Evolutionary conservation across 2,329 filamentous ascomycete species (phyloP).

Genomic region (Dryadomyces quercus-mongolicae): DNA sequence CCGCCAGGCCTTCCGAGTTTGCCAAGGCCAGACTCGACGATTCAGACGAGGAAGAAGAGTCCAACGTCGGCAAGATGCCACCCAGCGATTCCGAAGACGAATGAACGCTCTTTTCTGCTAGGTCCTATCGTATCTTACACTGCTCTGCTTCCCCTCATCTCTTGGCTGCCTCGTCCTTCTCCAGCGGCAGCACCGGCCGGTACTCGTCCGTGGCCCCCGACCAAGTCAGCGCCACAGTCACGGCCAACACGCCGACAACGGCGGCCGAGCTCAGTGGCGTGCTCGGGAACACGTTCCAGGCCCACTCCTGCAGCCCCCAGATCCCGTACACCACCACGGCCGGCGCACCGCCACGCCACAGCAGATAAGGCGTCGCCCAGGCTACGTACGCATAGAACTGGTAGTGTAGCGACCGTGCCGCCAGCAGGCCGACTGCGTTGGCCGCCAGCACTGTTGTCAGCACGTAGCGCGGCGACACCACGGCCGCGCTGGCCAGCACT

Average conservation of each 20-base stretch:
- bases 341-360: constrained; percentile 66
- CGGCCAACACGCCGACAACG: constrained; percentile 59
- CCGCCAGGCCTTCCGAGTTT: constrained; percentile 65
- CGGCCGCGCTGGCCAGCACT: constrained; percentile 40
- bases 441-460: constrained; percentile 66
- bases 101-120: constrained; percentile 16
- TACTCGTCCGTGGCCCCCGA: constrained; percentile 37
- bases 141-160: neutral
- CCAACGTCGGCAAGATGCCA: constrained; percentile 73
- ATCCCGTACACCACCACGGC: constrained; percentile 54
- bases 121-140: neutral
- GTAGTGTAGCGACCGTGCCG: constrained; percentile 82
- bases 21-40: constrained; percentile 36
- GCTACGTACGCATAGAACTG: constrained; percentile 90
- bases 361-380: constrained; percentile 77
- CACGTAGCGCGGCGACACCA: constrained; percentile 62
- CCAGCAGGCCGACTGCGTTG: constrained; percentile 69
- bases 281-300: constrained; percentile 92
- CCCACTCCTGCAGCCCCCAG: constrained; percentile 77
- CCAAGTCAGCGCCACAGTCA: constrained; percentile 54
- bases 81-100: constrained; percentile 70
- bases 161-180: constrained; percentile 12
- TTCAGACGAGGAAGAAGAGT: constrained; percentile 61
- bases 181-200: constrained; percentile 11
- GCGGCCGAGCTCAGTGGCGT: constrained; percentile 39